phyloP scores from a whole-genome alignment of 139 green algal species.

The Picochlorum sp. region DNA sequence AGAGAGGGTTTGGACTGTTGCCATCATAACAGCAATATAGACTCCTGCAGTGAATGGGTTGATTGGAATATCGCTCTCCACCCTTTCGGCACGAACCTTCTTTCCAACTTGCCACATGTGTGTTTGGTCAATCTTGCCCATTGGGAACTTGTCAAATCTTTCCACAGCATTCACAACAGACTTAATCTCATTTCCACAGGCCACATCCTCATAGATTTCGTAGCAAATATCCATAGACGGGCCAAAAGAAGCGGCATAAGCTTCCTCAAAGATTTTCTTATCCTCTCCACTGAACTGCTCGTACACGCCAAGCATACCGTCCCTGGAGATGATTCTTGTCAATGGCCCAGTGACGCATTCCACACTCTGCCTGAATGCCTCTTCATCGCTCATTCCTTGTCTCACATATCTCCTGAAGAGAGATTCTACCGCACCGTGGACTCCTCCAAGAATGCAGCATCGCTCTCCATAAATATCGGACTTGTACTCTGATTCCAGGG shows the following conservation, averaged over 20 bases:
- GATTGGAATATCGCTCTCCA: constrained; percentile 82
- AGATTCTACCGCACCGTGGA: constrained; percentile 97
- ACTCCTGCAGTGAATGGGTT: constrained; percentile 99
- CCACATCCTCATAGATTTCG: constrained; percentile 98
- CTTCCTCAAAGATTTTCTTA: constrained; percentile 81
- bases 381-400: constrained; percentile 78
- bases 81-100: constrained; percentile 70
- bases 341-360: constrained; percentile 98
- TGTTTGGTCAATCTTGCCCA: constrained; percentile 98
- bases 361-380: constrained; percentile 91
- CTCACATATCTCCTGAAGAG: constrained; percentile 88
- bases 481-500: constrained; percentile 98
- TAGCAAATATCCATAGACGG: constrained; percentile 95
- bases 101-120: constrained; percentile 92
- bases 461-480: constrained; percentile 99
- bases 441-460: constrained; percentile 91
- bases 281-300: constrained; percentile 58
- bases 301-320: constrained; percentile 97
- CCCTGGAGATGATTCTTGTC: constrained; percentile 80
- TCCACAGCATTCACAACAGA: constrained; percentile 84
- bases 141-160: constrained; percentile 92
- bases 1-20: constrained; percentile 77
- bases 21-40: constrained; percentile 98
- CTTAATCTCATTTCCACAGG: constrained; percentile 96
- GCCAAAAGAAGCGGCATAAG: constrained; percentile 78